Evolutionary conservation across 2,329 filamentous ascomycete species (phyloP).

Genomic region (Gaeumannomyces sp.): DNA sequence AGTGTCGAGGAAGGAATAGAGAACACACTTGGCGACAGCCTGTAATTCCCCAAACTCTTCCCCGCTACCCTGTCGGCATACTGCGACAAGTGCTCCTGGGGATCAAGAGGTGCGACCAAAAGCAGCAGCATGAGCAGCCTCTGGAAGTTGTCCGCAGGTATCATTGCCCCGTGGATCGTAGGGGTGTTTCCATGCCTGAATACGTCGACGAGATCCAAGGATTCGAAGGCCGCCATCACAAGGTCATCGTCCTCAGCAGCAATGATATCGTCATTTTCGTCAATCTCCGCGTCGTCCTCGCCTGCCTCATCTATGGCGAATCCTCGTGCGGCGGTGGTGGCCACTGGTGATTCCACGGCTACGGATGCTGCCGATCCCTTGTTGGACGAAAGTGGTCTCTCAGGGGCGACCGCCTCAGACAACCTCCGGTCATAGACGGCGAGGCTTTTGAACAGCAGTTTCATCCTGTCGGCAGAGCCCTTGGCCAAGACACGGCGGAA

Average conservation of each 20-base stretch:
- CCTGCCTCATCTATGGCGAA: slow-evolving; percentile 41
- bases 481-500: slow-evolving; percentile 57
- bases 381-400: background rate
- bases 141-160: slow-evolving; percentile 67
- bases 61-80: slow-evolving; percentile 52
- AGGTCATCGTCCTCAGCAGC: slow-evolving; percentile 55
- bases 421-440: slow-evolving; percentile 62
- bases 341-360: slow-evolving; percentile 1
- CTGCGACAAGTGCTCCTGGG: slow-evolving; percentile 58
- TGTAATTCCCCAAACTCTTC: slow-evolving; percentile 51
- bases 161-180: slow-evolving; percentile 57
- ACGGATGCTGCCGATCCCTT: slow-evolving; percentile 12
- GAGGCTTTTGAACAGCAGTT: slow-evolving; percentile 64
- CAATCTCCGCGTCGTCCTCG: slow-evolving; percentile 34
- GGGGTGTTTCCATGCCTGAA: slow-evolving; percentile 46
- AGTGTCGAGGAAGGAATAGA: slow-evolving; percentile 59
- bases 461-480: slow-evolving; percentile 51
- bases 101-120: slow-evolving; percentile 56
- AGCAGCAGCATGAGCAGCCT: slow-evolving; percentile 65
- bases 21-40: slow-evolving; percentile 55
- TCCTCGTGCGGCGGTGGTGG: slow-evolving; percentile 25
- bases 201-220: slow-evolving; percentile 57
- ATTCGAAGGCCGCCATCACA: slow-evolving; percentile 62
- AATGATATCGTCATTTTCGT: slow-evolving; percentile 19
- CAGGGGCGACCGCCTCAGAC: slow-evolving; percentile 25